Base-by-base conservation (phyloP, 2,329 filamentous ascomycete species). In the Septoria linicola region DNA sequence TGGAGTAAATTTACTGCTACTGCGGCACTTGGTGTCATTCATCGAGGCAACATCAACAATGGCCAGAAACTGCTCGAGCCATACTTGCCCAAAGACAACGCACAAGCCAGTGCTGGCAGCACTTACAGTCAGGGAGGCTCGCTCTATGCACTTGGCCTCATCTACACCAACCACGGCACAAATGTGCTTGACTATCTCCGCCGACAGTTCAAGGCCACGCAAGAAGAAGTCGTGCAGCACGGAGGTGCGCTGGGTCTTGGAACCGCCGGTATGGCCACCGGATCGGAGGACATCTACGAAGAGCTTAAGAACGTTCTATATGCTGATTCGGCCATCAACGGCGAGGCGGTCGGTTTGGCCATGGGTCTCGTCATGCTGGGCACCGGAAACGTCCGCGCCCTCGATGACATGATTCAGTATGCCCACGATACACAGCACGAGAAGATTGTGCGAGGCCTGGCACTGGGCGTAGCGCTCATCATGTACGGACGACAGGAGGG, bases 1-100 rank as follows among this genome's bases (percentile, higher is more conserved):
- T 99, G 93, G 93, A 96, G 91, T 55, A 99, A 99, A 70, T 99
- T 99, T 70, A 96, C 93, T 0, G 93, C 93, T 11, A 99, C 93
- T 3, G 93, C 93, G 50, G 93, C 93, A 6, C 78, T 99, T 4
- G 93, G 93, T 70, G 93, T 97, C 44, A 96, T 99, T 57, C 93
- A 99, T 71, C 87, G 90, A 39, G 93, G 93, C 49, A 99, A 99
- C 70, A 78, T 99, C 53, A 88, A 87, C 19, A 92, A 99, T 66
- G 93, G 91, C 1, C 84, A 90, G 66, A 96, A 96, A 74, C 80
- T 99, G 1, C 80, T 99, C 11, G 90, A 96, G 66, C 93, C 93
- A 2, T 99, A 99, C 66, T 83, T 99, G 7, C 93, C 93, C 11
- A 85, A 88, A 57, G 81, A 84, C 57, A 83, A 82, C 43, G 82